These are phyloP conservation scores for Diplodia seriata DNA, from an alignment of 2,329 filamentous ascomycete genomes.

Conservation along the genomic window DNA sequence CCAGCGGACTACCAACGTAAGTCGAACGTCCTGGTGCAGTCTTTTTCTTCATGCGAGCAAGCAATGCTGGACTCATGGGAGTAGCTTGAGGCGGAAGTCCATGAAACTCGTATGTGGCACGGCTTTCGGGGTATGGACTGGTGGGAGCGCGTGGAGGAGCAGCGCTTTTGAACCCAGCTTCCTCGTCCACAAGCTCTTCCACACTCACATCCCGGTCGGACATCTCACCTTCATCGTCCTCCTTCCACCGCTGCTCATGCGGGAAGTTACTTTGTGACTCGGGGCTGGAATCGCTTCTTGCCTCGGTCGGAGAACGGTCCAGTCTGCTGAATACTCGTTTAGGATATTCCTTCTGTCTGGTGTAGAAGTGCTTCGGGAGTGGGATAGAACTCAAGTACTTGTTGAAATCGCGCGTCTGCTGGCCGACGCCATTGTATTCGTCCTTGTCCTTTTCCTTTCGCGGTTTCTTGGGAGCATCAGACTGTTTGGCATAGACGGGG, in stretches of 20 bases:
- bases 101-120: background rate
- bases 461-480: background rate
- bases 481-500: background rate
- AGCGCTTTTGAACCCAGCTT: background rate
- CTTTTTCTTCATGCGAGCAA: background rate
- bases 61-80: background rate
- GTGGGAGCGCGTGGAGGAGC: background rate
- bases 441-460: background rate
- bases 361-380: conserved; percentile 2
- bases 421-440: background rate
- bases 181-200: background rate
- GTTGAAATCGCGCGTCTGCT: background rate
- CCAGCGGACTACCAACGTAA: background rate
- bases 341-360: background rate
- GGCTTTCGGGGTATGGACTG: background rate
- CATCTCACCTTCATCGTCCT: background rate
- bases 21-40: background rate
- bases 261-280: background rate
- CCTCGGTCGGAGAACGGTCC: too few species aligned
- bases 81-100: background rate
- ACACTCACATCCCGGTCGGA: too few species aligned
- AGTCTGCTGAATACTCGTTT: background rate
- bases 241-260: background rate
- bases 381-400: background rate
- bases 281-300: background rate